Percentiles rank a stretch among this genome's conserved stretches.
phyloP scores from a whole-genome alignment of 768 basidiomycete species.

The Phanerochaete sordida region DNA sequence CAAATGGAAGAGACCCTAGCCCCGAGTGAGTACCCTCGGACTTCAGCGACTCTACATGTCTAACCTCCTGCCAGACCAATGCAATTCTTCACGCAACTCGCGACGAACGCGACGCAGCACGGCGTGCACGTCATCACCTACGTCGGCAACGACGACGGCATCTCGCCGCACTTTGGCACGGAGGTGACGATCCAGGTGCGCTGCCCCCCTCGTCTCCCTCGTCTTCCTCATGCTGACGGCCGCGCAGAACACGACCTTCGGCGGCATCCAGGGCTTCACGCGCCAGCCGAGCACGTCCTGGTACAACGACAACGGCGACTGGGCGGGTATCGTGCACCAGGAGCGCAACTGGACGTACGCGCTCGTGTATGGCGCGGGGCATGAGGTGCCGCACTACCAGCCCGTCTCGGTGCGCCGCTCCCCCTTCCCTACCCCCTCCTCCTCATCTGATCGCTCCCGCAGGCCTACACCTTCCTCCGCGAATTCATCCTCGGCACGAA shows the following conservation, averaged over 20 bases:
- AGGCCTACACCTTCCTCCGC: conserved; percentile 61
- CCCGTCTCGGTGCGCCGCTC: conserved; percentile 45
- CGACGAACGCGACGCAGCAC: conserved; percentile 55
- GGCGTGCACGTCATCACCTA: conserved; percentile 52
- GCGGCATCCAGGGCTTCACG: conserved; percentile 73
- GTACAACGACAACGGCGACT: conserved; percentile 53
- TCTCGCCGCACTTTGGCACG: conserved; percentile 59
- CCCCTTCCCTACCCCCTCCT: too few species aligned
- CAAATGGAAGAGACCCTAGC: too few species aligned
- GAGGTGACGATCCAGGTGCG: conserved; percentile 34
- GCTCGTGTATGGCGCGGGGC: conserved; percentile 36
- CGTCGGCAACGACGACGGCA: conserved; percentile 67
- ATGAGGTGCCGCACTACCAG: conserved; percentile 34
- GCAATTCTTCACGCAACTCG: conserved; percentile 59
- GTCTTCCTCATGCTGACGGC: neutral
- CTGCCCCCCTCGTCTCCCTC: neutral
- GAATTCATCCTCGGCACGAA: conserved; percentile 69
- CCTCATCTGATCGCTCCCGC: neutral
- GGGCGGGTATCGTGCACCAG: conserved; percentile 70
- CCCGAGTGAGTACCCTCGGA: too few species aligned
- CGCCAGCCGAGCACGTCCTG: conserved; percentile 66
- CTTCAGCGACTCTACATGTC: neutral
- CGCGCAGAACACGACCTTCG: conserved; percentile 69
- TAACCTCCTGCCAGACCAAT: conserved; percentile 43
- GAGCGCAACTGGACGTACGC: conserved; percentile 58